Evolutionary conservation across 2,329 filamentous ascomycete genomes (phyloP), one percentile per base, ranked within the genome.

Genomic region (Aureobasidium leucospermi): DNA sequence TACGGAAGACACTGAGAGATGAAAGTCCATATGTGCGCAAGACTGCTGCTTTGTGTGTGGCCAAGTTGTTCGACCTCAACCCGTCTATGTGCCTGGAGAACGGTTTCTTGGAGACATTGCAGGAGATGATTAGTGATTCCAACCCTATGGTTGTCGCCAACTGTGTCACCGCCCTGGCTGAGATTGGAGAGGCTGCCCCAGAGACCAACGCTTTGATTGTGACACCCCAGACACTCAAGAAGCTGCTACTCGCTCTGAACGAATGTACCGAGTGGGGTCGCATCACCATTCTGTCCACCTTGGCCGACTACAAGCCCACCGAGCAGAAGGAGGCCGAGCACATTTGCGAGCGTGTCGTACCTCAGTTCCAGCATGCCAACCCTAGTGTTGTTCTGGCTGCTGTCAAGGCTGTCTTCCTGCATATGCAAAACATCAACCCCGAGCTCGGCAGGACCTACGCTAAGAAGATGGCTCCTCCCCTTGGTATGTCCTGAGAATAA

Each of bases 121-220:
- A 99, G 74, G 94, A 99, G 74, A 78, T 99, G 78, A 96, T 99
- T 65, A 93, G 90, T 58, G 94, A 99, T 72, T 90, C 94, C 3
- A 99, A 99, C 73, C 94, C 94, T 3, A 99, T 97, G 93, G 94
- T 99, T 4, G 94, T 99, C 60, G 94, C 94, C 63, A 99, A 99
- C 76, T 94, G 90, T 13, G 94, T 99, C 8, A 93, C 92, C 63
- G 94, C 94, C 3, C 80, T 99, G 55, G 87, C 89, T 8, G 94
- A 99, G 71, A 99, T 99, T 69, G 81, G 82, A 67, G 92, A 99
- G 71, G 85, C 90, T 0, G 89, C 92, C 0, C 94, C 94, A 10
- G 93, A 97, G 73, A 96, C 92, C 1, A 85, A 85, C 63, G 94
- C 93, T 4, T 79, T 99, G 58, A 80, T 90, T 51, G 87, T 99